A percentile compares a stretch with the other conserved stretches of the same genome.
phyloP scores from a whole-genome alignment of 306 rosid genomes.

The Casuarina cunninghamiana region DNA sequence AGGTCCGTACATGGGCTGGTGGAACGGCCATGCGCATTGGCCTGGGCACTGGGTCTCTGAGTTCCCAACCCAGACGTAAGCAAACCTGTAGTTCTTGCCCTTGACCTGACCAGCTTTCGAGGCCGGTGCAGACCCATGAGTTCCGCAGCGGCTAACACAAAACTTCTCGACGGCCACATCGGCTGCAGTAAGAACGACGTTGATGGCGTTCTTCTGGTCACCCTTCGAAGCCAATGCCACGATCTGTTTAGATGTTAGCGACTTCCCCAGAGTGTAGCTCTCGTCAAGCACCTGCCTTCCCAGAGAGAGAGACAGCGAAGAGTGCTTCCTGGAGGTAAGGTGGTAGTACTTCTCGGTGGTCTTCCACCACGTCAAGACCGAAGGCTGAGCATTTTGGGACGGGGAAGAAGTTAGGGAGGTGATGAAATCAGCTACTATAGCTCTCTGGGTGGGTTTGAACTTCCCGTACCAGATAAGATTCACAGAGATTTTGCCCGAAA shows the following conservation, averaged over 20 bases:
- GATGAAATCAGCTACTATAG: slow-evolving; percentile 68
- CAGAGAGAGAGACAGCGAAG: slow-evolving; percentile 40
- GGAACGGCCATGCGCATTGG: slow-evolving; percentile 75
- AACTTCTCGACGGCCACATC: slow-evolving; percentile 73
- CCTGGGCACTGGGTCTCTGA: slow-evolving; percentile 76
- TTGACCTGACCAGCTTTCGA: slow-evolving; percentile 14
- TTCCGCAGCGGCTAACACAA: slow-evolving; percentile 70
- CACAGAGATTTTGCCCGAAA: slow-evolving; percentile 67
- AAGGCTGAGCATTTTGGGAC: slow-evolving; percentile 35
- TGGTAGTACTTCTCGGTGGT: slow-evolving; percentile 75
- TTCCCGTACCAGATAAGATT: slow-evolving; percentile 85
- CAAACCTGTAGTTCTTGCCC: slow-evolving; percentile 54
- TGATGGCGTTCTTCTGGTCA: slow-evolving; percentile 53
- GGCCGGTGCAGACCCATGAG: slow-evolving; percentile 50
- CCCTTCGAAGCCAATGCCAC: slow-evolving; percentile 61
- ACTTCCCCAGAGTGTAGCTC: slow-evolving; percentile 59
- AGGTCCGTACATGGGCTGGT: slow-evolving; percentile 69
- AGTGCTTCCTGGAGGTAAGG: slow-evolving; percentile 29
- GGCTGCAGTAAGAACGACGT: slow-evolving; percentile 68
- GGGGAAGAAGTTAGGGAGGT: slow-evolving; percentile 47
- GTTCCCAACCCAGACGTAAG: slow-evolving; percentile 80
- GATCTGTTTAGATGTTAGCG: slow-evolving; percentile 52
- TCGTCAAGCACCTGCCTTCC: slow-evolving; percentile 58
- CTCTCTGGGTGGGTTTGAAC: slow-evolving; percentile 72
- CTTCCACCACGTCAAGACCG: slow-evolving; percentile 85